Base-by-base conservation (phyloP, 2,329 filamentous ascomycete species). In the Fusarium euwallaceae region DNA sequence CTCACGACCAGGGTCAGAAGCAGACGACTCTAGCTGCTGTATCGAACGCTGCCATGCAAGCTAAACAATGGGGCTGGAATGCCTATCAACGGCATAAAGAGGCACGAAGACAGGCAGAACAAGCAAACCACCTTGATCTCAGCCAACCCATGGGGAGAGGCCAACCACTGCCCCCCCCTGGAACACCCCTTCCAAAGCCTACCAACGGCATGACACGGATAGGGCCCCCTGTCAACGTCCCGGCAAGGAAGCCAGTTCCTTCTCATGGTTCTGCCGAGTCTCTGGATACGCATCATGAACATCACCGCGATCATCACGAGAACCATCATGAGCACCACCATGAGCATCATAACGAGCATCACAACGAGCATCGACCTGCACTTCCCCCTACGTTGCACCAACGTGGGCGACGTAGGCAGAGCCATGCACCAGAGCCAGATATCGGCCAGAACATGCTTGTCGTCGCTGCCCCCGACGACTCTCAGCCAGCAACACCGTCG, bases 101-200 rank as follows among this genome's bases (percentile, higher is more conserved):
- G 53, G 80, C 79, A 32, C 83, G 81, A 56, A 82, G 80, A 62
- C 78, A 80, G 27, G 78, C 76, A 16, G 82, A 84, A 4, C 78
- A 79, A 20, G 68, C 73, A 27, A 78, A 67, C 27, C 80, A 80
- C 10, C 80, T 90, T 70, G 81, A 90, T 83, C 74, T 89, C 69
- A 83, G 81, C 73, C 90, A 94, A 76, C 95, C 95, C 2, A 95
- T 97, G 86, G 95, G 95, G 2, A 89, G 95, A 43, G 95, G 95
- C 0, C 92, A 93, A 76, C 95, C 95, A 1, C 85, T 97, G 20
- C 95, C 94, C 56, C 94, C 95, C 10, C 94, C 93, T 3, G 95
- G 95, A 3, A 92, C 89, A 53, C 95, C 95, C 4, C 87, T 97
- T 2, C 95, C 95, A 6, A 79, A 82, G 2, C 90, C 87, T 48